Evolutionary conservation across 2,329 filamentous ascomycete species (phyloP).

Genomic region (Fusarium phyllophilum): DNA sequence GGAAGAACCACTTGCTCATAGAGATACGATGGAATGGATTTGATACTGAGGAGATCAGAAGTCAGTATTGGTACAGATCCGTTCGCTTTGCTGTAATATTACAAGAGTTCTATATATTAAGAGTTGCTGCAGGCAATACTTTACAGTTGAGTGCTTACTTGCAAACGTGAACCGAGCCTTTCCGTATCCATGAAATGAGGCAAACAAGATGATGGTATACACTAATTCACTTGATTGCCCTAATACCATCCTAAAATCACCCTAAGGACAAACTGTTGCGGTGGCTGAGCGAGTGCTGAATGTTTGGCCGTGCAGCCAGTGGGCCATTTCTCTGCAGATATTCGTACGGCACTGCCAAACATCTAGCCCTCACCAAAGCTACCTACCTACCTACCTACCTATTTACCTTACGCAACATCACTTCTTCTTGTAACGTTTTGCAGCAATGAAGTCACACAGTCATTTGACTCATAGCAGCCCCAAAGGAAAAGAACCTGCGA

Average conservation of each 20-base stretch:
- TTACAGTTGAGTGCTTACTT: background rate
- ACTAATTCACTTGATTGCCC: background rate
- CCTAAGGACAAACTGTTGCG: background rate
- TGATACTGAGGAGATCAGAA: rapidly evolving
- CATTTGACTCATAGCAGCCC: too few relatives aligned
- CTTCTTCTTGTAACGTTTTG: background rate
- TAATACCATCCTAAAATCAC: background rate
- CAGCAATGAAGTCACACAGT: background rate
- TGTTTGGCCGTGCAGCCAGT: background rate
- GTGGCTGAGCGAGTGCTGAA: rapidly evolving
- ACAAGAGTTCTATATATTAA: background rate
- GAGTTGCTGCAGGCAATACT: background rate
- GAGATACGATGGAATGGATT: rapidly evolving
- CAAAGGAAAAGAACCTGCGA: rapidly evolving
- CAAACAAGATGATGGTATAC: background rate
- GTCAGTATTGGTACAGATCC: background rate
- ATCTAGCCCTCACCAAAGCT: background rate
- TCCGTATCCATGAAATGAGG: background rate
- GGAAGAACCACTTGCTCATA: background rate
- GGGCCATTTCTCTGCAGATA: background rate
- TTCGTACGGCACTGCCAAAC: background rate
- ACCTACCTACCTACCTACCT: too few relatives aligned
- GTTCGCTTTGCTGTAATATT: rapidly evolving
- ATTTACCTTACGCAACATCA: background rate
- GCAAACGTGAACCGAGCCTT: background rate